A percentile compares a stretch with the other conserved stretches of the same genome.
These are phyloP conservation scores for Blastomyces gilchristii DNA, from an alignment of 2,329 filamentous ascomycete genomes.

Conservation along the genomic window DNA sequence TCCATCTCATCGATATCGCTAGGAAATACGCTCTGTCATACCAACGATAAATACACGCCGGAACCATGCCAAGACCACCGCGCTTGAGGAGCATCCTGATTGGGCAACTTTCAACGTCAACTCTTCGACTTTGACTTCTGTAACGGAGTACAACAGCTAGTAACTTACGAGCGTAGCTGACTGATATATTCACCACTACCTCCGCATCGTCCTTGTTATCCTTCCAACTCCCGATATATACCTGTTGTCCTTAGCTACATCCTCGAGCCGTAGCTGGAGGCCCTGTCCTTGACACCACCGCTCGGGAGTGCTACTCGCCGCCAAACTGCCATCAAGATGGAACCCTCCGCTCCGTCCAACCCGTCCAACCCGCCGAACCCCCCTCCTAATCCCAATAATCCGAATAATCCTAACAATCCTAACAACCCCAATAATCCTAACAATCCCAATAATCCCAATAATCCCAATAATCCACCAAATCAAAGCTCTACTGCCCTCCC, in stretches of 20 bases:
- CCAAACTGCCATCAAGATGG: neutral
- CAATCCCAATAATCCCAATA: too few species aligned
- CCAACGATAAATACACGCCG: neutral
- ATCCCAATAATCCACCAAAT: conserved; percentile 6
- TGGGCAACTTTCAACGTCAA: neutral
- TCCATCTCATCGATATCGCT: neutral
- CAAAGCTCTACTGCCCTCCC: conserved; percentile 23
- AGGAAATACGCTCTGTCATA: too few species aligned
- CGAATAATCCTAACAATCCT: neutral
- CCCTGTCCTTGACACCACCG: neutral
- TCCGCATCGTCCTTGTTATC: neutral
- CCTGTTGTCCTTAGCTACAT: neutral
- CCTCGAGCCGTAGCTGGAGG: neutral
- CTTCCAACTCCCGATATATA: neutral
- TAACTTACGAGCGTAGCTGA: neutral
- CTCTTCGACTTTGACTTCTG: neutral
- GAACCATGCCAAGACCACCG: neutral
- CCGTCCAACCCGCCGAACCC: neutral
- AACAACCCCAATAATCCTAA: conserved; percentile 12
- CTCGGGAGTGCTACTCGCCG: neutral
- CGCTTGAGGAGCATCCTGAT: neutral
- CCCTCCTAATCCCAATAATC: conserved; percentile 11
- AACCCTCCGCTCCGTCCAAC: neutral
- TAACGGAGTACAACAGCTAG: too few species aligned
- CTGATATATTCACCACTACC: neutral